These are phyloP conservation scores for Botryobasidium botryosum DNA, from an alignment of 768 basidiomycete species.

Conservation along the genomic window DNA sequence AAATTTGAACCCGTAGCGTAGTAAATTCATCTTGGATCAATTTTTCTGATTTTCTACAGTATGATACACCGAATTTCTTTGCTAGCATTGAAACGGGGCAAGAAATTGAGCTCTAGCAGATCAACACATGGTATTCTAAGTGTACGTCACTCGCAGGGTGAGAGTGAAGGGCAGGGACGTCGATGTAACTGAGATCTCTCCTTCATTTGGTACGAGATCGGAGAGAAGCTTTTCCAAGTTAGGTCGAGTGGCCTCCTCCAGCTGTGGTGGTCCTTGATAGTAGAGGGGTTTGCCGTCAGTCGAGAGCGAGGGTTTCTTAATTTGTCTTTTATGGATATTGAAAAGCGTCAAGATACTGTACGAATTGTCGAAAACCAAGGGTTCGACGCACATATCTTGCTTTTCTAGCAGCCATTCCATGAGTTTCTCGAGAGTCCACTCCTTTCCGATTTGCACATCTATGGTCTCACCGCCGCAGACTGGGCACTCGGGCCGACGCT, in stretches of 20 bases:
- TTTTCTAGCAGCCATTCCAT: slow-evolving; percentile 77
- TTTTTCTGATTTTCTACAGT: no score
- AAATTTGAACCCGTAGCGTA: no score
- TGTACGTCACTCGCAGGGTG: slow-evolving; percentile 19
- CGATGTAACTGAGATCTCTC: slow-evolving; percentile 79
- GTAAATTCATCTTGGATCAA: no score
- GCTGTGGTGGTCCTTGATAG: slow-evolving; percentile 82
- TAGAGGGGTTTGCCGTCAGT: slow-evolving; percentile 64
- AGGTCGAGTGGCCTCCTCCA: slow-evolving; percentile 76
- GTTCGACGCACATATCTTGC: slow-evolving; percentile 85
- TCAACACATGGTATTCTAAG: no score
- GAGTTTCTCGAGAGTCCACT: slow-evolving; percentile 67
- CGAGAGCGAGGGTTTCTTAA: slow-evolving; percentile 89
- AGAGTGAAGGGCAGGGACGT: slow-evolving; percentile 75
- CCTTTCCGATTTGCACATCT: slow-evolving; percentile 49
- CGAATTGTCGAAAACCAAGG: no score
- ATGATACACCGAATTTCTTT: no score
- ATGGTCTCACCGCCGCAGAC: slow-evolving; percentile 89
- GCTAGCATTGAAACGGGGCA: no score
- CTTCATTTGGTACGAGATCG: slow-evolving; percentile 61
- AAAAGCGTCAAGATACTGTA: neutral
- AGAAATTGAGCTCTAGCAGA: no score
- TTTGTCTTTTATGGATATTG: slow-evolving; percentile 50
- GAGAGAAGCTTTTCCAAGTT: slow-evolving; percentile 77
- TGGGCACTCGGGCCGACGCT: slow-evolving; percentile 83